Evolutionary conservation across 129 eudicot genomes (phyloP).

Genomic region (Flaveria brownii): DNA sequence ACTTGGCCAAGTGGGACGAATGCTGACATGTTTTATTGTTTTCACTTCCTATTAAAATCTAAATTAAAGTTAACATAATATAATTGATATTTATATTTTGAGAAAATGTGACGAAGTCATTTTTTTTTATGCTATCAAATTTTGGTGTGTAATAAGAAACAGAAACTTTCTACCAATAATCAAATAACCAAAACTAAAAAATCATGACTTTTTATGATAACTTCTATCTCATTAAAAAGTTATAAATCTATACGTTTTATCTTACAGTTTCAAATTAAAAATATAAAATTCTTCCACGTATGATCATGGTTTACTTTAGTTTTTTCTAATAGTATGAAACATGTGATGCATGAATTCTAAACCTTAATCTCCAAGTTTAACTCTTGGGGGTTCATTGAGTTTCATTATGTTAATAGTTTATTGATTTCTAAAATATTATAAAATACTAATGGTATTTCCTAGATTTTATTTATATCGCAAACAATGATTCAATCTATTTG

Average conservation of each 20-base stretch:
- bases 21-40: constrained; percentile 10
- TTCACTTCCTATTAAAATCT: neutral
- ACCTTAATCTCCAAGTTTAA: constrained; percentile 19
- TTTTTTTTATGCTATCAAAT: neutral
- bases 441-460: neutral
- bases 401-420: neutral
- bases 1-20: neutral
- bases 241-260: neutral
- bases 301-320: neutral
- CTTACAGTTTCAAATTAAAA: neutral
- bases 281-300: neutral
- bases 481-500: neutral
- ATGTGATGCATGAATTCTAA: neutral
- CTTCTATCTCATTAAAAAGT: no score
- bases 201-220: neutral
- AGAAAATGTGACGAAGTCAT: neutral
- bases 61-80: neutral
- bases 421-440: neutral
- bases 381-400: neutral
- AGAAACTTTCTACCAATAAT: neutral
- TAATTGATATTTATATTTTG: no score
- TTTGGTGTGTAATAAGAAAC: neutral
- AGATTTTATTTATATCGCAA: neutral
- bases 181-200: neutral
- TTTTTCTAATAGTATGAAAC: neutral